These are phyloP conservation scores for Dactylellina drechsleri DNA, from an alignment of 2,329 filamentous ascomycete species.

Conservation along the genomic window DNA sequence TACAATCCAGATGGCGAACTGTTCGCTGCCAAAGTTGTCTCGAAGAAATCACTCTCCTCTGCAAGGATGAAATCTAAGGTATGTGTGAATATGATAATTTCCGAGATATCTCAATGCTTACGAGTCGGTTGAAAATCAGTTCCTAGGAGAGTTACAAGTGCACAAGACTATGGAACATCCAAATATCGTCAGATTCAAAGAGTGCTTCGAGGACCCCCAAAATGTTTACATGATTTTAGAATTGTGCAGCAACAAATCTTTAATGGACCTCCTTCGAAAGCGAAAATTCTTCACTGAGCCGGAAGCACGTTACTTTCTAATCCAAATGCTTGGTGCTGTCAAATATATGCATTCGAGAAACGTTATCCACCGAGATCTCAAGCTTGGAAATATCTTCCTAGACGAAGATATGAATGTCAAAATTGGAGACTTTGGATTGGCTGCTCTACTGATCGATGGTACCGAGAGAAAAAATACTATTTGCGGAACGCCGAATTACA, in stretches of 20 bases:
- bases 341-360: slow-evolving; percentile 97
- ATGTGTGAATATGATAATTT: not conserved
- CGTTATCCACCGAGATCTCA: slow-evolving; percentile 95
- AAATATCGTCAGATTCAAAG: slow-evolving; percentile 94
- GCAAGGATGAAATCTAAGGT: slow-evolving; percentile 58
- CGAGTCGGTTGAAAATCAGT: slow-evolving; percentile 64
- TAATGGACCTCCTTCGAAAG: slow-evolving; percentile 82
- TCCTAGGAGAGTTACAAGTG: slow-evolving; percentile 88
- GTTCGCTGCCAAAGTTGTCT: slow-evolving; percentile 59
- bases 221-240: slow-evolving; percentile 95
- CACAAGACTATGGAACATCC: slow-evolving; percentile 97
- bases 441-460: slow-evolving; percentile 88
- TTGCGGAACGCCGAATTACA: slow-evolving; percentile 97
- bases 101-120: slow-evolving; percentile 1
- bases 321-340: slow-evolving; percentile 95
- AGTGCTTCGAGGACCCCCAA: slow-evolving; percentile 87
- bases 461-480: slow-evolving; percentile 92
- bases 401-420: slow-evolving; percentile 97
- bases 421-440: slow-evolving; percentile 95
- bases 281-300: slow-evolving; percentile 90
- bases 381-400: slow-evolving; percentile 97
- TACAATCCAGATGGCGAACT: slow-evolving; percentile 58
- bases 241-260: slow-evolving; percentile 90
- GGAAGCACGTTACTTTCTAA: slow-evolving; percentile 90
- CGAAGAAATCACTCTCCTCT: slow-evolving; percentile 57